phyloP scores from a whole-genome alignment of 768 basidiomycete species.

The Suillus decipiens region DNA sequence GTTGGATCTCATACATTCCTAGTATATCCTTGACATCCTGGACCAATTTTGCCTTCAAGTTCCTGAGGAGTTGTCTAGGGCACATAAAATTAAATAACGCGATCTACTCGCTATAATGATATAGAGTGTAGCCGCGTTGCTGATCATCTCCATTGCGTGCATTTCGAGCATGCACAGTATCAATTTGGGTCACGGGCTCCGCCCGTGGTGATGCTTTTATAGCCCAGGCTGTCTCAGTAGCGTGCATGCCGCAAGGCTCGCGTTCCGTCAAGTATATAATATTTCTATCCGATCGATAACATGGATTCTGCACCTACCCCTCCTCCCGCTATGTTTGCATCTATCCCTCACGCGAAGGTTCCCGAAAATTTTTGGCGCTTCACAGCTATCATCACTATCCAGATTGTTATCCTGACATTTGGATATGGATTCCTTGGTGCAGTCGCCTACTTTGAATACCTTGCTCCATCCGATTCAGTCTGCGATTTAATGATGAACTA shows the following conservation, averaged over 20 bases:
- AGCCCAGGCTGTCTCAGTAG: neutral
- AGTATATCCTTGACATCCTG: neutral
- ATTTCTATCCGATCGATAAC: neutral
- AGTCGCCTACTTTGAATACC: neutral
- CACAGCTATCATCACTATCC: neutral
- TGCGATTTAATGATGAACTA: constrained; percentile 1
- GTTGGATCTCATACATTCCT: neutral
- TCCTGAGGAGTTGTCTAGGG: neutral
- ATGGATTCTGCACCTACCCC: neutral
- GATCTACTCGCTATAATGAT: neutral
- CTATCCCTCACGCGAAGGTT: too few relatives aligned
- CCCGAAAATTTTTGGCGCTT: neutral
- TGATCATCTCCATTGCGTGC: neutral
- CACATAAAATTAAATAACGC: neutral
- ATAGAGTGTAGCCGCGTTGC: neutral
- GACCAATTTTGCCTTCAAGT: neutral
- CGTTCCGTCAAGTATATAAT: neutral
- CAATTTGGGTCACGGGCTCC: neutral
- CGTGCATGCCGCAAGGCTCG: neutral
- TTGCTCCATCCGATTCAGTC: constrained; percentile 3
- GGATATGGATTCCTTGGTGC: constrained; percentile 12
- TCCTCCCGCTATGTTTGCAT: neutral
- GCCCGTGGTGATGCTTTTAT: neutral
- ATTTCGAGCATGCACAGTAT: neutral
- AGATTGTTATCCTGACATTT: constrained; percentile 6